Evolutionary conservation across 2,329 filamentous ascomycete species (phyloP).

Genomic region (Colletotrichum australisinense): DNA sequence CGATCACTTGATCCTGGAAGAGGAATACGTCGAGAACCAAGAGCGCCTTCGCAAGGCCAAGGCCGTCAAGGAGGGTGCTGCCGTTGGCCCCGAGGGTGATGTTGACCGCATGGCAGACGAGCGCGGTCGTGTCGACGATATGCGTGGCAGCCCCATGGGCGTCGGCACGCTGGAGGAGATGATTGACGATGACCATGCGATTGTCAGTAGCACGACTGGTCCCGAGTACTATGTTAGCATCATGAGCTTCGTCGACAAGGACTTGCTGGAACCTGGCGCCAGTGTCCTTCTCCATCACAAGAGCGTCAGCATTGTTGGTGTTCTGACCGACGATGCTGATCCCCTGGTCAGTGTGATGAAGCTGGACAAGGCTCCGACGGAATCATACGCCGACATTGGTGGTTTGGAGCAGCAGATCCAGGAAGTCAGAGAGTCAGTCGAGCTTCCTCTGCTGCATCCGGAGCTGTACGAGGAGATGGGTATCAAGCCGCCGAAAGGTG

Average conservation of each 20-base stretch:
- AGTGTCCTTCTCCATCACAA: constrained; percentile 98
- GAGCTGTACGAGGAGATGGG: constrained; percentile 99
- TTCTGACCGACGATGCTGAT: constrained; percentile 95
- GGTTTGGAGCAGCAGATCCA: constrained; percentile 96
- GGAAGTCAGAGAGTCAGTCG: constrained; percentile 96
- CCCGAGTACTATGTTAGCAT: constrained; percentile 99
- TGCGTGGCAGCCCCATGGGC: constrained; percentile 98
- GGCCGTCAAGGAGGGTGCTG: constrained; percentile 77
- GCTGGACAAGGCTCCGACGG: constrained; percentile 96
- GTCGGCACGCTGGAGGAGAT: constrained; percentile 98
- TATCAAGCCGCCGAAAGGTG: constrained; percentile 99
- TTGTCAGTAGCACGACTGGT: constrained; percentile 96
- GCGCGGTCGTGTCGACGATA: constrained; percentile 93
- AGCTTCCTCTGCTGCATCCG: constrained; percentile 92
- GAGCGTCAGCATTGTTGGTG: constrained; percentile 96
- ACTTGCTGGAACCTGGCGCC: constrained; percentile 94
- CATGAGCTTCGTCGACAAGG: constrained; percentile 99
- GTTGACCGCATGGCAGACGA: constrained; percentile 92
- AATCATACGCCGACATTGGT: constrained; percentile 98
- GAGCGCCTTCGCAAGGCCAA: constrained; percentile 95
- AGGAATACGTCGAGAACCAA: constrained; percentile 99
- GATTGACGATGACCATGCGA: constrained; percentile 99
- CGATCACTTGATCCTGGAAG: constrained; percentile 95
- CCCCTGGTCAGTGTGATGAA: constrained; percentile 99
- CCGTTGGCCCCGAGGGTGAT: constrained; percentile 77